These are phyloP conservation scores for Trametes villosa DNA, from an alignment of 768 basidiomycete genomes.

Conservation along the genomic window DNA sequence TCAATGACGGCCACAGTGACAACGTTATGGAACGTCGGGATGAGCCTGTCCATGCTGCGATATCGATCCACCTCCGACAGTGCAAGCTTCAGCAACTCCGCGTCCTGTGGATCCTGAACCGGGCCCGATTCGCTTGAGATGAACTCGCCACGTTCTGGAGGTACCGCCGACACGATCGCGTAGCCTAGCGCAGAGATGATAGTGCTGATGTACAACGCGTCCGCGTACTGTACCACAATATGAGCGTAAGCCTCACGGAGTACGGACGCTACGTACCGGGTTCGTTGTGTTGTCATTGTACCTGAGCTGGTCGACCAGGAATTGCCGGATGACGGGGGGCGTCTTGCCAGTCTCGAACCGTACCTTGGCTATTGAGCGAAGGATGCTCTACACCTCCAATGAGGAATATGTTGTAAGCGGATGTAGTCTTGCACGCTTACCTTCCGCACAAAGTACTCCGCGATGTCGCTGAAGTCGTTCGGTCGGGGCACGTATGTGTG, in stretches of 20 bases:
- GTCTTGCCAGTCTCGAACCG: slow-evolving; percentile 89
- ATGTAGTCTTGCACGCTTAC: slow-evolving; percentile 42
- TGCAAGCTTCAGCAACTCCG: slow-evolving; percentile 71
- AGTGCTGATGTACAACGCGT: slow-evolving; percentile 87
- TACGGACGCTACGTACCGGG: slow-evolving; percentile 55
- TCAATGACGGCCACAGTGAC: slow-evolving; percentile 91
- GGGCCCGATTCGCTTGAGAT: slow-evolving; percentile 66
- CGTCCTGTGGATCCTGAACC: slow-evolving; percentile 71
- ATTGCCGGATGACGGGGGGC: slow-evolving; percentile 81
- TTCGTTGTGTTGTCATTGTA: slow-evolving; percentile 96
- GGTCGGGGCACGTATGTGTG: slow-evolving; percentile 94
- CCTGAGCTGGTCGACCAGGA: slow-evolving; percentile 89
- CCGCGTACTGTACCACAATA: slow-evolving; percentile 68
- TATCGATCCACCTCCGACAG: slow-evolving; percentile 87
- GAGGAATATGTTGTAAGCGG: background rate
- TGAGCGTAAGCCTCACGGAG: background rate
- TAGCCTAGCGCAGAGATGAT: slow-evolving; percentile 83
- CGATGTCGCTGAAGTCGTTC: slow-evolving; percentile 89
- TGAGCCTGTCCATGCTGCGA: slow-evolving; percentile 92
- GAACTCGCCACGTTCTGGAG: slow-evolving; percentile 82
- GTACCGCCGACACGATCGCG: slow-evolving; percentile 73
- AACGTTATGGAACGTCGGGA: slow-evolving; percentile 92
- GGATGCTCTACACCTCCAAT: slow-evolving; percentile 55
- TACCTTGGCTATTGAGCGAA: slow-evolving; percentile 83
- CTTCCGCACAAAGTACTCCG: slow-evolving; percentile 96